Evolutionary conservation across 805 yeast genomes (phyloP).

Genomic region (Jamesozyma hellenica): DNA sequence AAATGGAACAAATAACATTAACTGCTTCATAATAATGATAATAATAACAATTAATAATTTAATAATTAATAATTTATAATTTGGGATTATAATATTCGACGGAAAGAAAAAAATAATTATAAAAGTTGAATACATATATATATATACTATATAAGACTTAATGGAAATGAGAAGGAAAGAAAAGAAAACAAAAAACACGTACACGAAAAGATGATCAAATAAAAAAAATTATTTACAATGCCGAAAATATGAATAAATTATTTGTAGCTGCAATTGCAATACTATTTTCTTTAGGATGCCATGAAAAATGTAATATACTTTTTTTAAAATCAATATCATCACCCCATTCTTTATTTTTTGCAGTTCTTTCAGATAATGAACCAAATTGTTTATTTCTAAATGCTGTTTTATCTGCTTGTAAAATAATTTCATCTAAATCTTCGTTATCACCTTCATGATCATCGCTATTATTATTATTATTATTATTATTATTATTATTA

Average conservation of each 20-base stretch:
- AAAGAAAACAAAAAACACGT: not conserved
- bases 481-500: constrained; percentile 5
- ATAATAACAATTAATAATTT: too few relatives aligned
- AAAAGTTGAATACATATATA: not conserved
- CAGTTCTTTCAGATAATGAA: constrained; percentile 35
- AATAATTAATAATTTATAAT: too few relatives aligned
- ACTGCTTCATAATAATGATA: too few relatives aligned
- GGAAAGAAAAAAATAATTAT: not conserved
- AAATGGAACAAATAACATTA: too few relatives aligned
- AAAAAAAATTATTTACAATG: constrained; percentile 35
- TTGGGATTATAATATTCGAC: too few relatives aligned
- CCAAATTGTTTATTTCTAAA: constrained; percentile 49
- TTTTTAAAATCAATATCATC: constrained; percentile 89
- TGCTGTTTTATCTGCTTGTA: constrained; percentile 97
- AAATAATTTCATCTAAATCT: constrained; percentile 48
- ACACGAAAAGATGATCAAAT: not conserved
- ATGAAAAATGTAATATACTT: constrained; percentile 86
- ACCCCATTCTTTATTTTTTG: constrained; percentile 37
- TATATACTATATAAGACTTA: not conserved
- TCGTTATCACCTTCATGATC: constrained; percentile 6
- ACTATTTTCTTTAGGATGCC: constrained; percentile 96
- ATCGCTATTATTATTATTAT: constrained; percentile 5
- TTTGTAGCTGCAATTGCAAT: constrained; percentile 98
- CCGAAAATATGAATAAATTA: constrained; percentile 77
- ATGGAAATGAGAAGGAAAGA: not conserved